Conservation (phyloP, 805 yeast species). For the Wickerhamiella dianesei region DNA sequence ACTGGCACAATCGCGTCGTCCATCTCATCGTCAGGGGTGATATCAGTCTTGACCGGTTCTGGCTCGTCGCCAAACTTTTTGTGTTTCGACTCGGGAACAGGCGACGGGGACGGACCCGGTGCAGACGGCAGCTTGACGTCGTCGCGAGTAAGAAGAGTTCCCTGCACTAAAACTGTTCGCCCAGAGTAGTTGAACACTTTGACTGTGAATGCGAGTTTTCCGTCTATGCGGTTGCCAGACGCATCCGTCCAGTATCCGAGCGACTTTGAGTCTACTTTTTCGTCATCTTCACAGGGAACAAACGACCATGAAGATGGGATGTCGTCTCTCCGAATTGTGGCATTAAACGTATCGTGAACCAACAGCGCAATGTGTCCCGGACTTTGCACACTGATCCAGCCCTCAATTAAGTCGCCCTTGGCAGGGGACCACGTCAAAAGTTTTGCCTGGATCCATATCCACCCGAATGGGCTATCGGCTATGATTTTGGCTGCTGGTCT, state of each 20-base stretch:
- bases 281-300: conserved; percentile 52
- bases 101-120: neutral
- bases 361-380: conserved; percentile 89
- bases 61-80: conserved; percentile 6
- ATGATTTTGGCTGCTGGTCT: conserved; percentile 49
- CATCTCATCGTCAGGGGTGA: conserved; percentile 1
- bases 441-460: conserved; percentile 74
- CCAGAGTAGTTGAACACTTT: conserved; percentile 52
- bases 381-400: conserved; percentile 80
- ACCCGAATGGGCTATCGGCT: conserved; percentile 75
- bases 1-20: conserved; percentile 4
- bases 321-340: conserved; percentile 69
- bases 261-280: conserved; percentile 31
- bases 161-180: conserved; percentile 72
- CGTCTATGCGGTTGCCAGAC: conserved; percentile 61
- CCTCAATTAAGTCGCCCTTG: conserved; percentile 76
- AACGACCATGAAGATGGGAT: conserved; percentile 85
- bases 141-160: conserved; percentile 34
- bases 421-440: conserved; percentile 82
- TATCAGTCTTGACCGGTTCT: neutral
- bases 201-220: conserved; percentile 64
- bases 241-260: conserved; percentile 84
- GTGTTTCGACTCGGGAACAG: neutral
- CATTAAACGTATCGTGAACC: conserved; percentile 88
- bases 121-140: conserved; percentile 13